Base-by-base conservation (phyloP, 768 basidiomycete genomes). In the Saitozyma sp. region DNA sequence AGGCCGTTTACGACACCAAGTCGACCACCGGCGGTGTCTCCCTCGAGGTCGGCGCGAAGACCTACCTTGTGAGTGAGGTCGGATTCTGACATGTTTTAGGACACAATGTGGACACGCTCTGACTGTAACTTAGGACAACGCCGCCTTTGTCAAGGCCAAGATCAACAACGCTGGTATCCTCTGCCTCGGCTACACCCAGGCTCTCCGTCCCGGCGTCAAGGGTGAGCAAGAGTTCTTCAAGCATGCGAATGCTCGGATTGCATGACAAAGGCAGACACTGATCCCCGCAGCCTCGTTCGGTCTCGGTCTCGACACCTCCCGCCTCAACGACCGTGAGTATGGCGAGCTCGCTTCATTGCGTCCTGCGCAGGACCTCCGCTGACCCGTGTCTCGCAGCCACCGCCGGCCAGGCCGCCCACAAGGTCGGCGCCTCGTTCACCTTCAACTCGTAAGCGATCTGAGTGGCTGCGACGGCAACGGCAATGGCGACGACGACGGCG, bases 101-200 rank as follows among this genome's bases (percentile, higher is more conserved):
- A 42, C 14, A n/a, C 9, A 52, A 16, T 3, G 38, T 7, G 19
- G 51, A 52, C 11, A 8, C 16, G 11, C 20, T 10, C 13, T 56
- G 42, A 49, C 37, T 13, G n/a, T 11, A 53, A 88, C 87, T 83
- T 87, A 94, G 66, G 93, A 97, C 82, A 81, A 84, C 39, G 87
- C 92, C 68, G 89, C 93, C 9, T 97, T 91, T 77, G 85, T 97
- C 82, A 98, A 99, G 86, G 91, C 93, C 70, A 97, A 97, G 86
- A 94, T 98, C 84, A 97, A 97, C 87, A 95, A 94, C 83, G 80
- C 87, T 62, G 94, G 94, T 84, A 85, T 94, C 77, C 85, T 96
- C 69, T 89, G 86, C 73, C 87, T 95, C 69, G 88, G 76, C 86
- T 91, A 78, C 65, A 95, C 92, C 56, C 95, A 99, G 83, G 83